Conservation (phyloP, 371 early-diverging fungal species). For the Syncephalastrum monosporum region DNA sequence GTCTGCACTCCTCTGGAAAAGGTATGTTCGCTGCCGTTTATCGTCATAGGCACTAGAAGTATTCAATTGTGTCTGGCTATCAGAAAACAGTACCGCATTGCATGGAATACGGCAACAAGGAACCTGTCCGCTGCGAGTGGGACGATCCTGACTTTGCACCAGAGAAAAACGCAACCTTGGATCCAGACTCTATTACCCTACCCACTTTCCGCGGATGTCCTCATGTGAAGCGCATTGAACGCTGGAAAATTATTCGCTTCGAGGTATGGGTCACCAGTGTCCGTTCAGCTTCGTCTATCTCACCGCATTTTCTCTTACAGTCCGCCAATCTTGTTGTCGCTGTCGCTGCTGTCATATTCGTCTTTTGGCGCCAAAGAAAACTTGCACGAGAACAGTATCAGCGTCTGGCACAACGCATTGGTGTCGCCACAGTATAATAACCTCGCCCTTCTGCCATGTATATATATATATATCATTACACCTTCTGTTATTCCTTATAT, state of each 20-base stretch:
- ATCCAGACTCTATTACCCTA: slow-evolving; percentile 38
- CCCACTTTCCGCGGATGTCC: slow-evolving; percentile 43
- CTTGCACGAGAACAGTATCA: slow-evolving; percentile 42
- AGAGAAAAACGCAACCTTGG: slow-evolving; percentile 32
- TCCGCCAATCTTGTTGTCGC: slow-evolving; percentile 29
- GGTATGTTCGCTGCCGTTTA: slow-evolving; percentile 13
- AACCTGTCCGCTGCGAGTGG: slow-evolving; percentile 46
- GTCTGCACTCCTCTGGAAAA: slow-evolving; percentile 44
- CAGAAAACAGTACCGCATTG: slow-evolving; percentile 50
- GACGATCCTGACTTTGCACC: slow-evolving; percentile 37
- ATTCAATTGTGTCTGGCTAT: background rate
- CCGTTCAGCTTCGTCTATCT: background rate
- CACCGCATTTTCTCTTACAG: slow-evolving; percentile 13
- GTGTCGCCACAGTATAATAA: slow-evolving; percentile 11
- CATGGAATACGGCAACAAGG: slow-evolving; percentile 43
- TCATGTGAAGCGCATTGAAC: slow-evolving; percentile 38
- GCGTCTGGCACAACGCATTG: slow-evolving; percentile 42
- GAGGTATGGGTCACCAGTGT: slow-evolving; percentile 25
- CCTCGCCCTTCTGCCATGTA: too few relatives aligned
- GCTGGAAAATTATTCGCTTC: slow-evolving; percentile 30
- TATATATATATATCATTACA: too few relatives aligned
- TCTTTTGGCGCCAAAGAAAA: slow-evolving; percentile 45
- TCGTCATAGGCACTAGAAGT: too few relatives aligned
- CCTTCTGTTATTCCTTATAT: too few relatives aligned
- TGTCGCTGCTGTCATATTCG: slow-evolving; percentile 28